Percentiles rank a stretch among this genome's conserved stretches.
Conservation (phyloP, 805 yeast species). For the Cyberlindnera petersonii region DNA sequence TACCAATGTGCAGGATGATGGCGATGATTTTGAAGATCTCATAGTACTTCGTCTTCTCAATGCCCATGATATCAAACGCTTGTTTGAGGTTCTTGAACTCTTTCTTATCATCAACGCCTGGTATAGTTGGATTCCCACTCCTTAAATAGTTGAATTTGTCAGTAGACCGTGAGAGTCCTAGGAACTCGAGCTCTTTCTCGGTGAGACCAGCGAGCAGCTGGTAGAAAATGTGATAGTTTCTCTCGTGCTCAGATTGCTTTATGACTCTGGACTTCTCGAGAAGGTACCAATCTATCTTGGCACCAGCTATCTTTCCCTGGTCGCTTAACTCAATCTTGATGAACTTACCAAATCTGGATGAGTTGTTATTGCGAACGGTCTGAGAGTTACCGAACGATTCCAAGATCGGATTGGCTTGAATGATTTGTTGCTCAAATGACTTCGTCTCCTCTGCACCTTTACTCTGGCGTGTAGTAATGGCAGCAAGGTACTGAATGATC, state of each 20-base stretch:
- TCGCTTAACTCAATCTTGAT: slow-evolving; percentile 75
- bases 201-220: slow-evolving; percentile 73
- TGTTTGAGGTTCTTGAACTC: slow-evolving; percentile 61
- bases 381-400: slow-evolving; percentile 98
- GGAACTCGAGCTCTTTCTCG: slow-evolving; percentile 41
- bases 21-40: slow-evolving; percentile 67
- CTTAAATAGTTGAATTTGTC: slow-evolving; percentile 53
- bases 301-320: slow-evolving; percentile 71
- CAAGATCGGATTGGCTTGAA: slow-evolving; percentile 91
- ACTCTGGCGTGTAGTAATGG: slow-evolving; percentile 48
- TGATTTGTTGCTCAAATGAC: slow-evolving; percentile 75
- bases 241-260: slow-evolving; percentile 65
- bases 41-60: slow-evolving; percentile 48
- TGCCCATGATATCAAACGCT: slow-evolving; percentile 74
- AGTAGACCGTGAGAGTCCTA: slow-evolving; percentile 40
- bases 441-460: slow-evolving; percentile 14
- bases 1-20: slow-evolving; percentile 79
- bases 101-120: slow-evolving; percentile 69
- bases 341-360: slow-evolving; percentile 96
- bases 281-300: slow-evolving; percentile 90
- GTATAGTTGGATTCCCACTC: slow-evolving; percentile 50
- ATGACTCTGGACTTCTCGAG: slow-evolving; percentile 92
- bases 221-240: slow-evolving; percentile 93
- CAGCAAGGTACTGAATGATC: slow-evolving; percentile 86
- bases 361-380: slow-evolving; percentile 88